Percentiles rank a stretch among this genome's conserved stretches.
These are phyloP conservation scores for Neurospora intermedia DNA, from an alignment of 495 filamentous ascomycete species.

Conservation along the genomic window DNA sequence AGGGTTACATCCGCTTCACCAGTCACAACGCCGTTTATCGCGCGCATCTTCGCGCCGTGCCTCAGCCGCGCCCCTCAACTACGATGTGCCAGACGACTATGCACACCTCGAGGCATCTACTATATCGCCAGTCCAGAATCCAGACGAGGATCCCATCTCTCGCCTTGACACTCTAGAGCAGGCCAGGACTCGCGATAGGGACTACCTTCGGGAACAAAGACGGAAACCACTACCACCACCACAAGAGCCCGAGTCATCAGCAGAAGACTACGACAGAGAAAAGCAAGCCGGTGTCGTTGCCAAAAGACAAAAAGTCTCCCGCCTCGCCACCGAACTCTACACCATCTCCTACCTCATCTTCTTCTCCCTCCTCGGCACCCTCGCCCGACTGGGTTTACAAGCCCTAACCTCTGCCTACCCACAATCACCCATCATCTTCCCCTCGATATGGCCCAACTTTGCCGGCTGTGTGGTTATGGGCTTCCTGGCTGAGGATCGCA, in stretches of 20 bases:
- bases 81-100: slow-evolving; percentile 39
- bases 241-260: slow-evolving; percentile 4
- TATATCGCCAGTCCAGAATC: slow-evolving; percentile 36
- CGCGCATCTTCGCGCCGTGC: neutral
- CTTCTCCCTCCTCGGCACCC: slow-evolving; percentile 80
- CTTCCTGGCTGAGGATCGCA: slow-evolving; percentile 66
- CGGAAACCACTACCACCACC: neutral
- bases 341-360: slow-evolving; percentile 72
- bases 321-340: slow-evolving; percentile 60
- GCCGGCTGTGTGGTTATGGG: slow-evolving; percentile 77
- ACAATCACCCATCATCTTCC: slow-evolving; percentile 60
- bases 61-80: slow-evolving; percentile 13
- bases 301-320: slow-evolving; percentile 28
- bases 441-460: slow-evolving; percentile 85
- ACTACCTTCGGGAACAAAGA: slow-evolving; percentile 9
- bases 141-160: slow-evolving; percentile 24
- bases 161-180: slow-evolving; percentile 21
- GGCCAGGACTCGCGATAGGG: slow-evolving; percentile 13
- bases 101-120: slow-evolving; percentile 36
- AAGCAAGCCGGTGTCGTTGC: neutral
- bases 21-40: neutral
- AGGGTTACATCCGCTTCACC: neutral
- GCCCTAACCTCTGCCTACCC: slow-evolving; percentile 74
- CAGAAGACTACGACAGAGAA: neutral
- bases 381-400: slow-evolving; percentile 73